Evolutionary conservation across 768 basidiomycete species (phyloP).

Genomic region (Infundibulicybe gibba): DNA sequence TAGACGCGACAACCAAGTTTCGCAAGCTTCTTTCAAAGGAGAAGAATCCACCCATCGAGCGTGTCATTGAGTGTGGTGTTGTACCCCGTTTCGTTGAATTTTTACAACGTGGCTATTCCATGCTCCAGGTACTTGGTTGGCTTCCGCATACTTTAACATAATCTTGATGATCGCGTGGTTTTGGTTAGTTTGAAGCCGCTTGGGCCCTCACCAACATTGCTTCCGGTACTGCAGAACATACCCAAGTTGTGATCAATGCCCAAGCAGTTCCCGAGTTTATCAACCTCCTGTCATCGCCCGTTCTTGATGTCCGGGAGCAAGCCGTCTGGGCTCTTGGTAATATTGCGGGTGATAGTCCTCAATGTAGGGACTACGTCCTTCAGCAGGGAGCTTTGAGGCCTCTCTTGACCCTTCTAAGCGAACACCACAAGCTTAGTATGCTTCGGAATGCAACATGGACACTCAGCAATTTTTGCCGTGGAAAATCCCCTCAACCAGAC

Average conservation of each 20-base stretch:
- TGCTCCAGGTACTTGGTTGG: slow-evolving; percentile 66
- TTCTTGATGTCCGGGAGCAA: slow-evolving; percentile 97
- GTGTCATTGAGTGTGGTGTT: slow-evolving; percentile 96
- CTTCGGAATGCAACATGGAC: slow-evolving; percentile 99
- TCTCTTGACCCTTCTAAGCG: slow-evolving; percentile 84
- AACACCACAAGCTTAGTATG: slow-evolving; percentile 99
- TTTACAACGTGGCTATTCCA: slow-evolving; percentile 71
- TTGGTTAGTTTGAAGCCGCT: slow-evolving; percentile 87
- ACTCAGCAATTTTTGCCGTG: slow-evolving; percentile 97
- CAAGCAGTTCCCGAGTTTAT: slow-evolving; percentile 97
- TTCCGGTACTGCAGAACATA: slow-evolving; percentile 97
- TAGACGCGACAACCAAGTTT: slow-evolving; percentile 98
- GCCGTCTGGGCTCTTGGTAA: slow-evolving; percentile 99
- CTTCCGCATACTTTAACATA: slow-evolving; percentile 1
- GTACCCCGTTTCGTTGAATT: slow-evolving; percentile 98
- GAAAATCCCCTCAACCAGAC: slow-evolving; percentile 95
- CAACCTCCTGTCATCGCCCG: slow-evolving; percentile 89
- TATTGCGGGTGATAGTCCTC: slow-evolving; percentile 97
- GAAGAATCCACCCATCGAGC: slow-evolving; percentile 98
- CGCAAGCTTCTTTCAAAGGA: slow-evolving; percentile 98
- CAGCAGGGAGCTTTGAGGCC: slow-evolving; percentile 91
- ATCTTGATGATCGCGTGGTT: slow-evolving; percentile 5
- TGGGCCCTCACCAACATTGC: slow-evolving; percentile 99
- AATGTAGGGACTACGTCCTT: slow-evolving; percentile 95
- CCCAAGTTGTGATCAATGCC: slow-evolving; percentile 94